phyloP scores from a whole-genome alignment of 208 protist genomes.

The Leishmania guyanensis region DNA sequence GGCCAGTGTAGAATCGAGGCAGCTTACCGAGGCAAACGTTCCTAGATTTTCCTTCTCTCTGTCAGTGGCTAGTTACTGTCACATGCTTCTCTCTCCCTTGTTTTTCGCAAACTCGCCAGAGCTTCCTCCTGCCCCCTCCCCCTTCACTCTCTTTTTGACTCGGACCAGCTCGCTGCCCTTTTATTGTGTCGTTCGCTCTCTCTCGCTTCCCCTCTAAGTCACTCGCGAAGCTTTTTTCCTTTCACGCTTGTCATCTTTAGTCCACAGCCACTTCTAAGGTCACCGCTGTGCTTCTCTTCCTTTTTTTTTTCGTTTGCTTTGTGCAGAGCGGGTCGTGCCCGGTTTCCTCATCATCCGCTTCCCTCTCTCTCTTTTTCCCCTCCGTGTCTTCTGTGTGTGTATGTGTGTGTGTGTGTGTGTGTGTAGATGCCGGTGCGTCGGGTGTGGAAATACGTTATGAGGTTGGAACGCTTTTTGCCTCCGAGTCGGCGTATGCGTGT shows the following conservation, averaged over 20 bases:
- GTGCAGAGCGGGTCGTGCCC: not conserved
- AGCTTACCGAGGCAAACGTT: not conserved
- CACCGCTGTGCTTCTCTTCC: not conserved
- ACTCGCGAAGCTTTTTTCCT: not conserved
- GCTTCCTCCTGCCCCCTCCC: not conserved
- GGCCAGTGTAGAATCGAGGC: not conserved
- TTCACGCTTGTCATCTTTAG: not conserved
- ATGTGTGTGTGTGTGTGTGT: not conserved
- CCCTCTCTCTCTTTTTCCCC: not conserved
- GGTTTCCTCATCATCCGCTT: too few relatives aligned
- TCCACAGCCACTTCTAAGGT: not conserved
- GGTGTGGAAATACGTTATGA: not conserved
- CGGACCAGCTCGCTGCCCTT: not conserved
- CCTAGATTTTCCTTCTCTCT: not conserved
- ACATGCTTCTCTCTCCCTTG: not conserved
- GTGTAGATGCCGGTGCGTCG: not conserved
- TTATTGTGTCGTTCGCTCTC: not conserved
- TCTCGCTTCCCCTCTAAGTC: not conserved
- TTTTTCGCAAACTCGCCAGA: not conserved
- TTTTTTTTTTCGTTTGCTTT: not conserved
- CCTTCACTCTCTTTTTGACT: not conserved
- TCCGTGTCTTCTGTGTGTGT: not conserved
- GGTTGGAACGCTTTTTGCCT: not conserved
- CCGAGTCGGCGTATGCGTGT: not conserved
- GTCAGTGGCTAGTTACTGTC: not conserved